These are phyloP conservation scores for Fusarium sp. DNA, from an alignment of 2,329 filamentous ascomycete genomes.

Conservation along the genomic window DNA sequence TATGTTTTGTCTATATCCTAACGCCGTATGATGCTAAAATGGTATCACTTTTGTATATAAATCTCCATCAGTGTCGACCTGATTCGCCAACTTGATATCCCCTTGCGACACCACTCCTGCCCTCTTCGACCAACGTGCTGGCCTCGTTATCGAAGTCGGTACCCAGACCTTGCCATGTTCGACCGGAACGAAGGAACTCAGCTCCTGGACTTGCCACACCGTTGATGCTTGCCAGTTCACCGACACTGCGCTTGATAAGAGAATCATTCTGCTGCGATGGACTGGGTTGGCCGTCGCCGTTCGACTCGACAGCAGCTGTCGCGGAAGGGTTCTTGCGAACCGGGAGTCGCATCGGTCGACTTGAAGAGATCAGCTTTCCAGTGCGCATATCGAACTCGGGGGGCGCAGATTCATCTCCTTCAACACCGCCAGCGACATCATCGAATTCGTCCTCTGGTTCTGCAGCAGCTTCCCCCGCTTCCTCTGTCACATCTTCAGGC, in stretches of 20 bases:
- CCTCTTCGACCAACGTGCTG: slow-evolving; percentile 83
- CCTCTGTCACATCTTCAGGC: slow-evolving; percentile 35
- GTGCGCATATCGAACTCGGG: slow-evolving; percentile 95
- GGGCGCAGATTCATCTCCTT: slow-evolving; percentile 78
- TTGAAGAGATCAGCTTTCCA: slow-evolving; percentile 82
- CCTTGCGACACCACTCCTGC: slow-evolving; percentile 85
- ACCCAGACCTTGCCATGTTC: slow-evolving; percentile 92
- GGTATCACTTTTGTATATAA: slow-evolving; percentile 21
- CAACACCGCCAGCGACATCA: slow-evolving; percentile 58
- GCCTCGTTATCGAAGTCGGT: slow-evolving; percentile 78
- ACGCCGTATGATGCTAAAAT: slow-evolving; percentile 27
- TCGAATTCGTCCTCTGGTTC: slow-evolving; percentile 38
- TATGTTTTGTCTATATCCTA: slow-evolving; percentile 24
- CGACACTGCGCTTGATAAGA: slow-evolving; percentile 69
- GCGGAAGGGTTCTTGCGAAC: slow-evolving; percentile 42
- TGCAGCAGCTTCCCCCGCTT: slow-evolving; percentile 17
- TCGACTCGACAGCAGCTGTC: neutral
- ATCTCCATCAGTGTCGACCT: slow-evolving; percentile 43
- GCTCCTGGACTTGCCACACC: slow-evolving; percentile 91
- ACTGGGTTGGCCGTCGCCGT: neutral
- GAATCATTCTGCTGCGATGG: slow-evolving; percentile 31
- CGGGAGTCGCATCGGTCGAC: slow-evolving; percentile 75
- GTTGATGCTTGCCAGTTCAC: slow-evolving; percentile 83
- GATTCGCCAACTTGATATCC: slow-evolving; percentile 82
- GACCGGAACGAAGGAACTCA: slow-evolving; percentile 81